A percentile compares a stretch with the other conserved stretches of the same genome.
These are phyloP conservation scores for Arthroderma uncinatum DNA, from an alignment of 2,329 filamentous ascomycete species.

Conservation along the genomic window DNA sequence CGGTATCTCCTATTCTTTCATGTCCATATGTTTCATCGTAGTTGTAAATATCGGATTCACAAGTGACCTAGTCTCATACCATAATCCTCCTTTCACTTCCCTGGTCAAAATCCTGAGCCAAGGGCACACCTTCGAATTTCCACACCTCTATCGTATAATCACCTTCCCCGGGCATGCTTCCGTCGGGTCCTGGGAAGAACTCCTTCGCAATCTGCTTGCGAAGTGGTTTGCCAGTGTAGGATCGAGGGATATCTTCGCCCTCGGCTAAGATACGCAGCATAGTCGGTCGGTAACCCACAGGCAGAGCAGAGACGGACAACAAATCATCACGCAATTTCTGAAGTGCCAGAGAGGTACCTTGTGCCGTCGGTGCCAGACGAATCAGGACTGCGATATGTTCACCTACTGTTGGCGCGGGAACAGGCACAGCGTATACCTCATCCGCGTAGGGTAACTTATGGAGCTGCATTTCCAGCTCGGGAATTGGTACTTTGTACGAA, in stretches of 20 bases:
- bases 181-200: background rate
- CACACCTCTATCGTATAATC: background rate
- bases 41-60: background rate
- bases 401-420: conserved; percentile 7
- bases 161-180: background rate
- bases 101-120: background rate
- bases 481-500: conserved; percentile 10
- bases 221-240: conserved; percentile 5
- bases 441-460: conserved; percentile 14
- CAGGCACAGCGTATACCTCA: conserved; percentile 13
- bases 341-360: background rate
- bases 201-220: background rate
- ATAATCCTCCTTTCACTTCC: background rate
- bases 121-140: background rate
- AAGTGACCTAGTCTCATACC: background rate
- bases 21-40: background rate
- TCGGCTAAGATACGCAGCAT: conserved; percentile 10
- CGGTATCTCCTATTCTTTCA: background rate
- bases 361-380: background rate
- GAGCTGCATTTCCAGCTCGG: conserved; percentile 13
- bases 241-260: conserved; percentile 8
- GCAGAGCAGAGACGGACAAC: background rate
- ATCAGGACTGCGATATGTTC: conserved; percentile 8
- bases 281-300: conserved; percentile 6
- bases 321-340: conserved; percentile 9